phyloP scores from a whole-genome alignment of 495 filamentous ascomycete genomes.

The Halenospora varia region DNA sequence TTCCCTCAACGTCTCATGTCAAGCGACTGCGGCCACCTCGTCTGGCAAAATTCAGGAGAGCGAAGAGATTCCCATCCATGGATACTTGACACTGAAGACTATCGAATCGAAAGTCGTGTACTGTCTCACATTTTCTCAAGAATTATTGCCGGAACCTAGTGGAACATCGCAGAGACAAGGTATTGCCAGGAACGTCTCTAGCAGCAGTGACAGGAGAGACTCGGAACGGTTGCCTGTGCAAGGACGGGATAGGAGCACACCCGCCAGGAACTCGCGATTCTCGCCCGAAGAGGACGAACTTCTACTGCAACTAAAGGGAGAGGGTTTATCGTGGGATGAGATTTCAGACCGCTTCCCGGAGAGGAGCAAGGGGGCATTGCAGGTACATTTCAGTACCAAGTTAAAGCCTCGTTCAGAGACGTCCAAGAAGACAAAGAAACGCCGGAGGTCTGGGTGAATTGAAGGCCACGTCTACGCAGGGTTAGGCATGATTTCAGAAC shows the following conservation, averaged over 20 bases:
- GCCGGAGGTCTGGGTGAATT: constrained; percentile 7
- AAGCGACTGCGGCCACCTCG: constrained; percentile 16
- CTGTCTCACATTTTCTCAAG: constrained; percentile 14
- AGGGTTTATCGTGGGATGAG: constrained; percentile 9
- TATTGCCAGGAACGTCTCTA: background rate
- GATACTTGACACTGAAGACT: no score
- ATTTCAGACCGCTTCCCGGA: no score
- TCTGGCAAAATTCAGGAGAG: constrained; percentile 15
- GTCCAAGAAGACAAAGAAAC: constrained; percentile 7
- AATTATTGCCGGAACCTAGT: background rate
- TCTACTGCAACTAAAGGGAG: constrained; percentile 10
- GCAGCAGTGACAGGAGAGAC: constrained; percentile 6
- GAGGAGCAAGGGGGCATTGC: no score
- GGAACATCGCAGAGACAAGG: constrained; percentile 5
- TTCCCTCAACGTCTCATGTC: constrained; percentile 16
- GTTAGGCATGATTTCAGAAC: background rate
- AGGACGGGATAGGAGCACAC: constrained; percentile 5
- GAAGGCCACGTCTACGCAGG: constrained; percentile 4
- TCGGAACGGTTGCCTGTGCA: constrained; percentile 9
- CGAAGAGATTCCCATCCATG: constrained; percentile 23
- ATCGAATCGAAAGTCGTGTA: no score
- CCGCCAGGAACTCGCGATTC: background rate
- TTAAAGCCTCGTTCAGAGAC: no score
- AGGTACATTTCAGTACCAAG: no score
- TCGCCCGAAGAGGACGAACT: constrained; percentile 6